Conservation (phyloP, 176 grass and related monocot genomes). For the Elaeis guineensis region DNA sequence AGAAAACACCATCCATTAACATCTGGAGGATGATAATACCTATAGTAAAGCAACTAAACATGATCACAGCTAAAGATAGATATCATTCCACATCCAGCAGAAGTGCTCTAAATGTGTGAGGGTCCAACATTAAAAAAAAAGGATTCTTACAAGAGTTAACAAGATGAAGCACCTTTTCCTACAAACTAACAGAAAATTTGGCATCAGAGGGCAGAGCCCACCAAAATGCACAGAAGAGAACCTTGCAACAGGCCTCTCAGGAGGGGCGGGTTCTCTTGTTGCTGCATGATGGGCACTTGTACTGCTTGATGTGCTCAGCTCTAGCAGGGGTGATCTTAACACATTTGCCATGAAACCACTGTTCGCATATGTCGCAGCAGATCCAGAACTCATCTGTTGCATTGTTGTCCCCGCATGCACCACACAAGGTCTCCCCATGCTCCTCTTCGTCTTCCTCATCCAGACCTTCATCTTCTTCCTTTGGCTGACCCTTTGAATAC, state of each 20-base stretch:
- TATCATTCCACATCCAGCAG: too few species aligned
- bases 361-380: conserved; percentile 94
- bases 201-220: too few species aligned
- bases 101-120: too few species aligned
- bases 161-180: too few species aligned
- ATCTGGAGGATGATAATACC: too few species aligned
- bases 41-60: too few species aligned
- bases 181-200: too few species aligned
- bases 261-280: conserved; percentile 56
- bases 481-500: conserved; percentile 38
- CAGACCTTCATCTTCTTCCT: conserved; percentile 41
- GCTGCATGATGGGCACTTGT: conserved; percentile 89
- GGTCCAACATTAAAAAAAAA: too few species aligned
- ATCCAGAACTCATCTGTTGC: conserved; percentile 96
- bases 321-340: conserved; percentile 92
- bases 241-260: conserved; percentile 3
- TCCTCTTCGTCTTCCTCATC: conserved; percentile 27
- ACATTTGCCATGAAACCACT: conserved; percentile 95
- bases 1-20: too few species aligned
- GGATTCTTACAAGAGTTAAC: too few species aligned
- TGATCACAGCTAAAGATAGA: too few species aligned
- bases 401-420: conserved; percentile 78
- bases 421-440: conserved; percentile 70
- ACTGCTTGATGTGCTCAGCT: conserved; percentile 97
- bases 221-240: too few species aligned